These are phyloP conservation scores for Aspergillus sclerotialis DNA, from an alignment of 2,329 filamentous ascomycete genomes.

Conservation along the genomic window DNA sequence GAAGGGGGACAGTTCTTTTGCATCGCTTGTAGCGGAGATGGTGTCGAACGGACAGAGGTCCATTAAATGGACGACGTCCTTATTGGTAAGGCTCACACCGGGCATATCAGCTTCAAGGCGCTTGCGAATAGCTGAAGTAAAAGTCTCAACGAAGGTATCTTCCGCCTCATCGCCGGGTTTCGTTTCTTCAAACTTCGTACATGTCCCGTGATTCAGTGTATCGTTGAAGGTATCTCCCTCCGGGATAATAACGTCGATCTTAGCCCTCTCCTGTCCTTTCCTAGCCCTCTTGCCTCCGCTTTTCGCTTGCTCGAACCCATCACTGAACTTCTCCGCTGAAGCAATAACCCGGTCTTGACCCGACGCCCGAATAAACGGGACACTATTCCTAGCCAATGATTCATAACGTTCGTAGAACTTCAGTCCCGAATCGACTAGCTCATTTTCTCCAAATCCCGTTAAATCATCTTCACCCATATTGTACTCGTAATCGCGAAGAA, in stretches of 20 bases:
- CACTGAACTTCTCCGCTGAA: conserved; percentile 68
- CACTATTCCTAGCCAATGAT: conserved; percentile 48
- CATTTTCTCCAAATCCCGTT: conserved; percentile 59
- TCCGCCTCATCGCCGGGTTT: conserved; percentile 40
- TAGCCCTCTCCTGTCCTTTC: conserved; percentile 43
- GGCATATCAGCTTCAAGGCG: conserved; percentile 64
- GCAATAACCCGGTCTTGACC: conserved; percentile 64
- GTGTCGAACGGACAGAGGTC: conserved; percentile 83
- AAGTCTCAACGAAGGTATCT: conserved; percentile 53
- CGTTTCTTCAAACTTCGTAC: conserved; percentile 62
- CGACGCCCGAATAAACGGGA: conserved; percentile 67
- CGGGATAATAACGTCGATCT: conserved; percentile 60
- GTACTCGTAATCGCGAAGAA: conserved; percentile 67
- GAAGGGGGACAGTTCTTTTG: conserved; percentile 57
- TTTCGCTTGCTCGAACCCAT: conserved; percentile 61
- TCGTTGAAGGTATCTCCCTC: conserved; percentile 67
- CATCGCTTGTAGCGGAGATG: conserved; percentile 51
- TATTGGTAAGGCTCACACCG: conserved; percentile 57
- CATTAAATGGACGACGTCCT: conserved; percentile 68
- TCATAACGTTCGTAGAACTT: conserved; percentile 71
- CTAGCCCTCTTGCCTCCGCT: conserved; percentile 31
- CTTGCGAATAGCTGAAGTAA: conserved; percentile 59
- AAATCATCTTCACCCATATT: conserved; percentile 62
- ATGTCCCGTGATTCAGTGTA: conserved; percentile 69
- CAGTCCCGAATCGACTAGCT: conserved; percentile 67